phyloP scores from a whole-genome alignment of 495 filamentous ascomycete genomes.

The Letharia lupina region DNA sequence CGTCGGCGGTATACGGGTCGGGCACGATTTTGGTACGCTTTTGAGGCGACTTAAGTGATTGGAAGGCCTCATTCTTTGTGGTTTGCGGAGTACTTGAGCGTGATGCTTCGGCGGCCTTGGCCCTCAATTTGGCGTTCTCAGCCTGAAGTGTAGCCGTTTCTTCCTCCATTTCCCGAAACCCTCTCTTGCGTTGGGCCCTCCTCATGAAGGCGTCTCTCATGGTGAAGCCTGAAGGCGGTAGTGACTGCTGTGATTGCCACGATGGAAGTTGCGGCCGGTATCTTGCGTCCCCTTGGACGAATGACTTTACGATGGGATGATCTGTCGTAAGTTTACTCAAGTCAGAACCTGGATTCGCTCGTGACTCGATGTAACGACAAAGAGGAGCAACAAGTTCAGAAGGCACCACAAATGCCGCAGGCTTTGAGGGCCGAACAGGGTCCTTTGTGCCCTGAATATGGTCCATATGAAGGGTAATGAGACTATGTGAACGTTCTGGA shows the following conservation, averaged over 20 bases:
- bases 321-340: slow-evolving; percentile 7
- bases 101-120: not conserved
- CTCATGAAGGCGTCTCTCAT: not conserved
- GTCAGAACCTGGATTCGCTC: not conserved
- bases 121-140: slow-evolving; percentile 4
- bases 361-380: not conserved
- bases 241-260: slow-evolving; percentile 1
- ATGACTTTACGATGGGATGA: not conserved
- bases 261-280: not conserved
- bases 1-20: slow-evolving; percentile 2
- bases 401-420: not conserved
- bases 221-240: not conserved
- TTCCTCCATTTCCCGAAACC: slow-evolving; percentile 2
- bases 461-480: not conserved
- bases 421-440: not conserved
- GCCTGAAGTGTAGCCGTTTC: not conserved
- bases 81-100: not conserved
- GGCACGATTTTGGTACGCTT: slow-evolving; percentile 3
- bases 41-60: not conserved
- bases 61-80: not conserved
- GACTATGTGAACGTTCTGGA: not conserved
- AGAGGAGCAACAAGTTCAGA: not conserved
- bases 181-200: slow-evolving; percentile 1
- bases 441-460: not conserved
- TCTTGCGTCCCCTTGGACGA: not conserved